Evolutionary conservation across 768 basidiomycete genomes (phyloP).

Genomic region (Hemileccinum rubropunctum): DNA sequence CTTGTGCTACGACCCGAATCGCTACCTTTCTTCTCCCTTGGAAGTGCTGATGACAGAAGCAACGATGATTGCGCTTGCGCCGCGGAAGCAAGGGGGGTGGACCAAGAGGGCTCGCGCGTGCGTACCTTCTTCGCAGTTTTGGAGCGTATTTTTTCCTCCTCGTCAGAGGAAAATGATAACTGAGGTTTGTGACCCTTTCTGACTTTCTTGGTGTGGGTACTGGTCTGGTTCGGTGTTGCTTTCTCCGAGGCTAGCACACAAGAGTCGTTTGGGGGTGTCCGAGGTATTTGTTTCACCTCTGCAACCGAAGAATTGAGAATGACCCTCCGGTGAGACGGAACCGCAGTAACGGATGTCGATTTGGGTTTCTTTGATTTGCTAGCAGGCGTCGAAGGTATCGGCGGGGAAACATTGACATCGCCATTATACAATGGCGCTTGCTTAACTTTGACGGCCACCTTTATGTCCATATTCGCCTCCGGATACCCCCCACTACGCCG

Average conservation of each 20-base stretch:
- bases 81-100: conserved; percentile 23
- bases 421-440: conserved; percentile 59
- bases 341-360: not conserved
- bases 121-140: conserved; percentile 62
- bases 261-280: conserved; percentile 25
- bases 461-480: conserved; percentile 15
- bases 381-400: conserved; percentile 8
- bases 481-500: conserved; percentile 14
- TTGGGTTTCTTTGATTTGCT: conserved; percentile 18
- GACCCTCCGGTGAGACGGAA: conserved; percentile 5
- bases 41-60: conserved; percentile 21
- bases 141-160: conserved; percentile 67
- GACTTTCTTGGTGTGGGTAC: conserved; percentile 18
- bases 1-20: conserved; percentile 20
- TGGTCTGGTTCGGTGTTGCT: conserved; percentile 15
- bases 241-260: conserved; percentile 12
- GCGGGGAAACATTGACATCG: not conserved
- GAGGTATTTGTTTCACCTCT: conserved; percentile 15
- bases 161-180: conserved; percentile 65
- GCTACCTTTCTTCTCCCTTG: conserved; percentile 8
- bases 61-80: conserved; percentile 19
- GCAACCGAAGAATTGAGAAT: not conserved
- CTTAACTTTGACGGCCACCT: conserved; percentile 25
- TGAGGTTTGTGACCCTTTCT: conserved; percentile 36
- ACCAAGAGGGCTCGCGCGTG: conserved; percentile 34